A percentile compares a stretch with the other conserved stretches of the same genome.
Evolutionary conservation across 176 grass and related monocot species (phyloP).

Genomic region (Aegilops sharonensis): DNA sequence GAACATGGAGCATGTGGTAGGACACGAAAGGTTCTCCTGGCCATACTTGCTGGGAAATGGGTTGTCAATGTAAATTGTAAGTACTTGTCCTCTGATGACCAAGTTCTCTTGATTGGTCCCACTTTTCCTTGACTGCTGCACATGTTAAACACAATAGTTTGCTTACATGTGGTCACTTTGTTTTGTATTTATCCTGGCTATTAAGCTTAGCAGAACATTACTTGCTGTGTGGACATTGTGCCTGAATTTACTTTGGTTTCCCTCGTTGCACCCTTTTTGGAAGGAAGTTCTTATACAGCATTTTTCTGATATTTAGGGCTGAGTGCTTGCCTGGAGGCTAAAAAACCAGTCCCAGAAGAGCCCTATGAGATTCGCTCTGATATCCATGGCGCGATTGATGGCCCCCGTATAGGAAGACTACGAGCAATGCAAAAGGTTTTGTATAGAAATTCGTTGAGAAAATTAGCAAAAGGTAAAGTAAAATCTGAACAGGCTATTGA

Average conservation of each 20-base stretch:
- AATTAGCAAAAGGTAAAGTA: not conserved
- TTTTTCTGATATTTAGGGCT: slow-evolving; percentile 60
- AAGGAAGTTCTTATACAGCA: slow-evolving; percentile 17
- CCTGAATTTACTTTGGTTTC: not conserved
- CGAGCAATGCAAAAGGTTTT: slow-evolving; percentile 66
- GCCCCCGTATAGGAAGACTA: slow-evolving; percentile 74
- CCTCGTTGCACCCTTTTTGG: not conserved
- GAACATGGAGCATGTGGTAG: slow-evolving; percentile 63
- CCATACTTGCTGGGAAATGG: slow-evolving; percentile 91
- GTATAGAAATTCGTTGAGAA: not conserved
- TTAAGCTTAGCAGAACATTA: slow-evolving; percentile 7
- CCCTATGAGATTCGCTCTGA: slow-evolving; percentile 66
- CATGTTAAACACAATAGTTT: not conserved
- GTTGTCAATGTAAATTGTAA: slow-evolving; percentile 83
- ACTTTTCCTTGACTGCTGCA: not conserved
- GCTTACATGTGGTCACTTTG: not conserved
- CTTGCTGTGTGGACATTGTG: not conserved
- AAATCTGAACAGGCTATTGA: slow-evolving; percentile 18
- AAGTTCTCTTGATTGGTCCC: not conserved
- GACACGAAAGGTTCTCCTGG: slow-evolving; percentile 96
- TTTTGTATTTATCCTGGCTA: not conserved
- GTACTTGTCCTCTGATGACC: slow-evolving; percentile 25
- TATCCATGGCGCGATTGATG: slow-evolving; percentile 83
- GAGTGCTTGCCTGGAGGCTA: slow-evolving; percentile 66
- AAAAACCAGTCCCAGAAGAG: slow-evolving; percentile 67